Conservation (phyloP, 768 basidiomycete genomes). For the Tulasnella sp. region DNA sequence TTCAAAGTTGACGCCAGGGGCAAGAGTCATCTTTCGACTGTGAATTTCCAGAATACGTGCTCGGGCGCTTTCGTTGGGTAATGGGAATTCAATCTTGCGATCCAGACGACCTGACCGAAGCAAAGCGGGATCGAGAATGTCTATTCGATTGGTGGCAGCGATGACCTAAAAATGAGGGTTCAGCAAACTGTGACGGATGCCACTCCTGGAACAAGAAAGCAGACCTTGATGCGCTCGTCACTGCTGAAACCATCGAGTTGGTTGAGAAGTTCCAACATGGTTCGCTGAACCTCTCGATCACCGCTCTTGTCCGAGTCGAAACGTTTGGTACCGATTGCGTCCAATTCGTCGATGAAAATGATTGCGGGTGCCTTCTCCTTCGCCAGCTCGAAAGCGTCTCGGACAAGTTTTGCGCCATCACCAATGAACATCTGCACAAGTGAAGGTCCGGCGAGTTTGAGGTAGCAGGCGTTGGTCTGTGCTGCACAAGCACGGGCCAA, state of each 20-base stretch:
- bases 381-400: constrained; percentile 95
- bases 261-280: constrained; percentile 98
- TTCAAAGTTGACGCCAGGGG: constrained; percentile 87
- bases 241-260: constrained; percentile 97
- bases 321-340: constrained; percentile 98
- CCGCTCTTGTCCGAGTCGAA: constrained; percentile 99
- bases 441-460: constrained; percentile 95
- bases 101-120: constrained; percentile 96
- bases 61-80: constrained; percentile 93
- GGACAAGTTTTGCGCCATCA: constrained; percentile 96
- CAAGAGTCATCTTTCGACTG: constrained; percentile 89
- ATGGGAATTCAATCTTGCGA: constrained; percentile 96
- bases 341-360: constrained; percentile 97
- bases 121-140: constrained; percentile 96
- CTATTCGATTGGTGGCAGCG: constrained; percentile 96
- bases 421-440: constrained; percentile 99
- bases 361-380: constrained; percentile 99
- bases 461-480: constrained; percentile 94
- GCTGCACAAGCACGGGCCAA: constrained; percentile 97
- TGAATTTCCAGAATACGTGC: constrained; percentile 96
- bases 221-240: constrained; percentile 93
- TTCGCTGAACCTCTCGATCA: constrained; percentile 97
- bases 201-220: background rate
- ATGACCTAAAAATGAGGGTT: constrained; percentile 58
- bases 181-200: constrained; percentile 4